Percentiles rank a stretch among this genome's conserved stretches.
Evolutionary conservation across 2,329 filamentous ascomycete genomes (phyloP).

Genomic region (Periglandula ipomoeae): DNA sequence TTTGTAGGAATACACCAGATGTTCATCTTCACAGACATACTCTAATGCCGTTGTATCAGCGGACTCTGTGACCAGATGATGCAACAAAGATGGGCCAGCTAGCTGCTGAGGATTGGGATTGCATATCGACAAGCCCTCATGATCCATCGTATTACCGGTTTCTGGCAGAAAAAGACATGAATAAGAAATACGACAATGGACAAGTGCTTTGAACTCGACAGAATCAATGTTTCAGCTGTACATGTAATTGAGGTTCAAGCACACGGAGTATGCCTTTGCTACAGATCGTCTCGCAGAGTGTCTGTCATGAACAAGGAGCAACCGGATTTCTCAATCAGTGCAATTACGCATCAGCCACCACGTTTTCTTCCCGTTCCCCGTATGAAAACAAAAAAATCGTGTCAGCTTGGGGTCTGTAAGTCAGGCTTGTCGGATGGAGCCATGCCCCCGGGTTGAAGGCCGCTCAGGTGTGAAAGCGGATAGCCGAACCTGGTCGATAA

Average conservation of each 20-base stretch:
- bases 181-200: background rate
- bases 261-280: background rate
- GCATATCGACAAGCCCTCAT: conserved; percentile 30
- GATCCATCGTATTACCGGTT: conserved; percentile 16
- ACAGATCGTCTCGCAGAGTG: background rate
- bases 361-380: background rate
- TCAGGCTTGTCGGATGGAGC: background rate
- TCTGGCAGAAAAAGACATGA: background rate
- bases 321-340: background rate
- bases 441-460: background rate
- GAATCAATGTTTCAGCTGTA: background rate
- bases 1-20: conserved; percentile 46
- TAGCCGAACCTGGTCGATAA: background rate
- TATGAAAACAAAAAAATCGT: background rate
- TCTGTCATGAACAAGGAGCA: background rate
- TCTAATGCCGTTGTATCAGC: conserved; percentile 21
- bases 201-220: background rate
- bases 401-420: background rate
- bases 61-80: conserved; percentile 48
- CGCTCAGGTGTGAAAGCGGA: background rate
- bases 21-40: conserved; percentile 17
- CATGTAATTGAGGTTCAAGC: background rate
- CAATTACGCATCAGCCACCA: background rate
- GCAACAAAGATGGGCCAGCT: conserved; percentile 36
- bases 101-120: conserved; percentile 33